Base-by-base conservation (phyloP, 1,284 basidiomycete genomes). In the Prillingera fragicola region DNA sequence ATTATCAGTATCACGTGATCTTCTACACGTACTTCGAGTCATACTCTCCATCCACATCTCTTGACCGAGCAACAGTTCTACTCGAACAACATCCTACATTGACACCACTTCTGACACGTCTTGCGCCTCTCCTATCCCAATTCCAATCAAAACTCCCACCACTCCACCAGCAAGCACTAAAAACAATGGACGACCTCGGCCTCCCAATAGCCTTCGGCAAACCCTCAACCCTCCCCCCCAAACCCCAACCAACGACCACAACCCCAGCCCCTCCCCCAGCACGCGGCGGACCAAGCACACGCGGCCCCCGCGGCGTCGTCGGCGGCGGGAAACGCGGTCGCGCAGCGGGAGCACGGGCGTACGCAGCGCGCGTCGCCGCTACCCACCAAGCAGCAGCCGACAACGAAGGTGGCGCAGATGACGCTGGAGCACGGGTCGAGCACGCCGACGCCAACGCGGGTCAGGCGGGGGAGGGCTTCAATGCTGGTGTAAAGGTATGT, bases 141-240 rank as follows among this genome's bases (percentile, higher is more conserved):
- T n/a, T n/a, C n/a, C n/a, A n/a, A n/a, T n/a, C n/a, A n/a, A n/a
- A n/a, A n/a, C n/a, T n/a, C n/a, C n/a, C n/a, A n/a, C n/a, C n/a
- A n/a, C n/a, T 13, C 3, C 2, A 25, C 9, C 39, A 39, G 32
- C 19, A 27, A n/a, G n/a, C n/a, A n/a, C n/a, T n/a, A 19, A 25
- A 15, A 42, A 55, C 25, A 12, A 63, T 65, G 63, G 60, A 63
- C 41, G 47, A 45, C 3, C 38, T 54, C 24, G 60, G 62, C 19
- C 52, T 66, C 14, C 64, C 64, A 3, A 45, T 56, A 15, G 33
- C 56, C 10, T 66, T 66, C 31, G 64, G 64, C 13, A 66, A 65
- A 34, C 18, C 27, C 31, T 12, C 40, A 27, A 10, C 36, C 3
- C 22, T 46, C 14, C 48, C 43, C 8, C 29, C 41, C 17, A 43